phyloP scores from a whole-genome alignment of 192 early-diverging fungal genomes.

The Helicostylum pulchrum region DNA sequence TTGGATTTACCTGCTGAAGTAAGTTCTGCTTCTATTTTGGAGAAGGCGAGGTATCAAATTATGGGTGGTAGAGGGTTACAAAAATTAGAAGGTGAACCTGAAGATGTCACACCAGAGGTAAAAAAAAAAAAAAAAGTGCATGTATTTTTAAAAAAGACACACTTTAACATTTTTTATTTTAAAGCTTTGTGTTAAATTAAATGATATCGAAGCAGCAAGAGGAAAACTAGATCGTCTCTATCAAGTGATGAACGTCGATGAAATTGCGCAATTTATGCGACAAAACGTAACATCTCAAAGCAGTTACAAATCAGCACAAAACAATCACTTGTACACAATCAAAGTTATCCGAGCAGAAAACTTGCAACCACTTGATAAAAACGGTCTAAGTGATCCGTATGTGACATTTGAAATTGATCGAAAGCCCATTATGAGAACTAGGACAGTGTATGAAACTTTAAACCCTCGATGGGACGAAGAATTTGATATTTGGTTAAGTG shows the following conservation, averaged over 20 bases:
- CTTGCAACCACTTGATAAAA: constrained; percentile 57
- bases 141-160: not conserved
- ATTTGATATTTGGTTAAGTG: constrained; percentile 59
- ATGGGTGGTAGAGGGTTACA: constrained; percentile 14
- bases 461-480: constrained; percentile 81
- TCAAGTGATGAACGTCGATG: constrained; percentile 54
- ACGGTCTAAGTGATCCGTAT: constrained; percentile 59
- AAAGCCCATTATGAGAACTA: constrained; percentile 46
- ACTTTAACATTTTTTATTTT: not conserved
- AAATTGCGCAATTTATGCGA: constrained; percentile 42
- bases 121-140: too few relatives aligned
- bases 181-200: constrained; percentile 57
- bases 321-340: constrained; percentile 61
- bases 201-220: constrained; percentile 55
- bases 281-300: constrained; percentile 26
- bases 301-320: constrained; percentile 30
- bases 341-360: constrained; percentile 66
- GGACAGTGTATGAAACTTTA: constrained; percentile 59
- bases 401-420: constrained; percentile 55
- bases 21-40: constrained; percentile 11
- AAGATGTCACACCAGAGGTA: constrained; percentile 53
- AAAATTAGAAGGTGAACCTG: constrained; percentile 29
- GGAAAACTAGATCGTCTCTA: constrained; percentile 51
- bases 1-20: not conserved
- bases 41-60: constrained; percentile 24